Base-by-base conservation (phyloP, 73 alveolate genomes). In the Urostyla sp. region DNA sequence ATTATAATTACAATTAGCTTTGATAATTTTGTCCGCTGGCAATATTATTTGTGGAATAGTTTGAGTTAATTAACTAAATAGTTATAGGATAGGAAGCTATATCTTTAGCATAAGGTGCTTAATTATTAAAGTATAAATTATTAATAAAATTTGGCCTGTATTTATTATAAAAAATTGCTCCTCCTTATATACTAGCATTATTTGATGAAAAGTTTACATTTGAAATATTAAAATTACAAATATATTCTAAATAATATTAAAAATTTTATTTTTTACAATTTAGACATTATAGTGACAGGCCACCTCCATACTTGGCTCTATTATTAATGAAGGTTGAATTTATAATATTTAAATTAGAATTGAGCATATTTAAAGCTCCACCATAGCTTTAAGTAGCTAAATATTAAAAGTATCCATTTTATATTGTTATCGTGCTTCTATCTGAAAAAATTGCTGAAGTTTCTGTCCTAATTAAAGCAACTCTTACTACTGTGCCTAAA, bases 11-110 rank as follows among this genome's bases (percentile, higher is more conserved):
- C 4, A 58, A 35, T 10, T 27, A 15, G 1, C 75, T 55, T 5
- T 58, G 10, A 58, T 58, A 58, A 16, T 31, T 31, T 31, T 58
- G 28, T 21, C 75, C 75, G 37, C 75, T 58, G 18, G 54, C 75
- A 31, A 18, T 20, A 20, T 58, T 31, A 4, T 5, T 28, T 58
- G n/a, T n/a, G n/a, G n/a, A n/a, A n/a, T 31, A 31, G 7, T 27
- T 7, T 1, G 15, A 5, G 16, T 28, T 31, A 35, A 11, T 31
- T 6, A 58, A 16, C 18, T 34, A 7, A 7, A 58, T 36, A 27
- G 52, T 16, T 16, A n/a, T 16, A 3, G 75, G 75, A 27, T 16
- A 58, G 23, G 56, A 35, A n/a, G 55, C 75, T 35, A 16, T 35
- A 31, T 58, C 7, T 1, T 27, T 3, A 6, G 56, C 75, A 58